These are phyloP conservation scores for Salix brachista DNA, from an alignment of 345 rosid species.

Conservation along the genomic window DNA sequence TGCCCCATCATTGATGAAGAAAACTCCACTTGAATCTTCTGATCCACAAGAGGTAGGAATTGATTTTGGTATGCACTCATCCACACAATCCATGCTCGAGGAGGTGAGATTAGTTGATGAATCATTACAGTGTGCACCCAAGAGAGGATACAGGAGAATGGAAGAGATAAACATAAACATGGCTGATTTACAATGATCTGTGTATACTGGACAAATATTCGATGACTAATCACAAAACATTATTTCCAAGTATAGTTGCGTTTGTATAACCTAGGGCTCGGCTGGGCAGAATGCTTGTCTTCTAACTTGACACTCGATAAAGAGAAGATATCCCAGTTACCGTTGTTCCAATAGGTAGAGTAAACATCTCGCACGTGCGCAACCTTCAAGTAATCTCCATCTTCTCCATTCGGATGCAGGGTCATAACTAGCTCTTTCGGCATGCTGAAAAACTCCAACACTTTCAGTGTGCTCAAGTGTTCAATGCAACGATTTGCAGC, in stretches of 20 bases:
- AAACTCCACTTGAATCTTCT: no score
- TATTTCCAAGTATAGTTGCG: background rate
- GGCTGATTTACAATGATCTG: no score
- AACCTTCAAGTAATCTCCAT: conserved; percentile 6
- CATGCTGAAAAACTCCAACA: conserved; percentile 10
- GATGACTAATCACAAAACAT: background rate
- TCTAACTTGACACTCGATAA: background rate
- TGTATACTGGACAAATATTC: no score
- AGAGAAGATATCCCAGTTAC: conserved; percentile 1
- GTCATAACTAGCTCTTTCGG: conserved; percentile 1
- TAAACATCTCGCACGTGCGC: conserved; percentile 5
- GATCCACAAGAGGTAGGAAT: background rate
- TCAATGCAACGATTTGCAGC: conserved; percentile 13
- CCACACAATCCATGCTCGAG: background rate
- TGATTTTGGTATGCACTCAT: background rate
- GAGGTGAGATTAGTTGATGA: background rate
- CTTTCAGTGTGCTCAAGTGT: conserved; percentile 5
- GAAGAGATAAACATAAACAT: background rate
- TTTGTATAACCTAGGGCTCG: background rate
- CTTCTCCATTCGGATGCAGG: conserved; percentile 1
- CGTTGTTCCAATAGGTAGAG: background rate
- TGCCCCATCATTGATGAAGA: no score
- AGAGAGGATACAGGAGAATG: background rate
- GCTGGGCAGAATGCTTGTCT: background rate
- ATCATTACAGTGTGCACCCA: background rate